Evolutionary conservation across 2,329 filamentous ascomycete genomes (phyloP), one percentile per base, ranked within the genome.

Genomic region (Alternaria sp.): DNA sequence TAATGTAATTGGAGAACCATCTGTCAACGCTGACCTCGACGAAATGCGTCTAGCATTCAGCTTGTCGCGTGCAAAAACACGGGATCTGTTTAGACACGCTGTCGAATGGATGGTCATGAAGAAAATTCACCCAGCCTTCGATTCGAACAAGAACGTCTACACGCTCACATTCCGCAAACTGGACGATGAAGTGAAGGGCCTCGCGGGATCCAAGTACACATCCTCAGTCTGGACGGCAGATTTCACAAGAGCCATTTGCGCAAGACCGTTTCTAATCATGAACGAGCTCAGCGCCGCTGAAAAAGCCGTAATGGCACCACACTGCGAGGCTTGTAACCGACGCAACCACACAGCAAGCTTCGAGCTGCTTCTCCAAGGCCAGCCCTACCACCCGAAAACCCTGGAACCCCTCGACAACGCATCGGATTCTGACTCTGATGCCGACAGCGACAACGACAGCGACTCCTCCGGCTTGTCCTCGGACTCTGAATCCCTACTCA

Each of bases 71-170:
- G 88, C 88, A 65, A 89, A 89, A 50, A 80, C 88, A 0, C 88
- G 87, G 63, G 87, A 91, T 37, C 86, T 93, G 49, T 94, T 94
- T 79, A 85, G 85, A 46, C 87, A 88, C 67, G 89, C 86, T 0
- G 82, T 94, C 2, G 90, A 92, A 72, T 94, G 90, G 90, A 89
- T 93, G 78, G 88, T 94, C 2, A 90, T 92, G 69, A 90, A 90
- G 71, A 88, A 89, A 66, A 82, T 95, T 50, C 89, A 93, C 65
- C 90, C 90, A 0, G 86, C 82, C 0, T 93, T 93, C 68, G 79
- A 84, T 10, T 82, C 83, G 17, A 78, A 84, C 5, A 86, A 91
- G 59, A 81, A 85, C 7, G 79, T 92, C 11, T 95, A 92, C 74
- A 69, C 78, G 11, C 81, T 90, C 26, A 87, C 90, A 0, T 93